Evolutionary conservation across 2,329 filamentous ascomycete genomes (phyloP).

Genomic region (Nothopassalora personata): DNA sequence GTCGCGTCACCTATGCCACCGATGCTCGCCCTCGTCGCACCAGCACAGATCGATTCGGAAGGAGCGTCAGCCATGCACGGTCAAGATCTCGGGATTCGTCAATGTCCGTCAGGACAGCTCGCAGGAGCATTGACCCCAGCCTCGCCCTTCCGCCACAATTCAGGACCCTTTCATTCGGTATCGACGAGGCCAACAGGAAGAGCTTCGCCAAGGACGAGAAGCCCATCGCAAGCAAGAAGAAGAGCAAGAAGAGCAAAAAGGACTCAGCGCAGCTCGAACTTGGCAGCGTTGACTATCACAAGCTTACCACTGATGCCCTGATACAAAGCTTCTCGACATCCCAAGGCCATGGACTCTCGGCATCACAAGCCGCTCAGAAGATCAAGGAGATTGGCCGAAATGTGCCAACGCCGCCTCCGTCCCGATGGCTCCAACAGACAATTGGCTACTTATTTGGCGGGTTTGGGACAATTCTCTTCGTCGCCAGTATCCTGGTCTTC

Average conservation of each 20-base stretch:
- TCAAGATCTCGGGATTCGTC: conserved; percentile 28
- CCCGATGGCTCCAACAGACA: conserved; percentile 53
- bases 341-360: conserved; percentile 53
- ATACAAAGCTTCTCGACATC: conserved; percentile 55
- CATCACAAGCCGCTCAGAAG: conserved; percentile 52
- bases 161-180: conserved; percentile 42
- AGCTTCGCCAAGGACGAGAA: conserved; percentile 24
- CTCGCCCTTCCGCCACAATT: conserved; percentile 42
- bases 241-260: conserved; percentile 28
- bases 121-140: conserved; percentile 39
- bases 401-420: conserved; percentile 60
- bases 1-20: conserved; percentile 20
- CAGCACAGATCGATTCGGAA: conserved; percentile 10
- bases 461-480: conserved; percentile 65
- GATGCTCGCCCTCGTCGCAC: conserved; percentile 10
- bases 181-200: conserved; percentile 33
- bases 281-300: conserved; percentile 62
- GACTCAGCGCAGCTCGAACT: conserved; percentile 30
- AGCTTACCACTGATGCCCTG: conserved; percentile 53
- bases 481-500: conserved; percentile 67
- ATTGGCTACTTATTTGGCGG: conserved; percentile 71
- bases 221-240: background rate
- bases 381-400: conserved; percentile 61
- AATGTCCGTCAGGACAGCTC: conserved; percentile 34
- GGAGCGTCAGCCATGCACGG: conserved; percentile 10